A percentile compares a stretch with the other conserved stretches of the same genome.
Evolutionary conservation across 345 rosid species (phyloP).

Genomic region (Salix koriyanagi): DNA sequence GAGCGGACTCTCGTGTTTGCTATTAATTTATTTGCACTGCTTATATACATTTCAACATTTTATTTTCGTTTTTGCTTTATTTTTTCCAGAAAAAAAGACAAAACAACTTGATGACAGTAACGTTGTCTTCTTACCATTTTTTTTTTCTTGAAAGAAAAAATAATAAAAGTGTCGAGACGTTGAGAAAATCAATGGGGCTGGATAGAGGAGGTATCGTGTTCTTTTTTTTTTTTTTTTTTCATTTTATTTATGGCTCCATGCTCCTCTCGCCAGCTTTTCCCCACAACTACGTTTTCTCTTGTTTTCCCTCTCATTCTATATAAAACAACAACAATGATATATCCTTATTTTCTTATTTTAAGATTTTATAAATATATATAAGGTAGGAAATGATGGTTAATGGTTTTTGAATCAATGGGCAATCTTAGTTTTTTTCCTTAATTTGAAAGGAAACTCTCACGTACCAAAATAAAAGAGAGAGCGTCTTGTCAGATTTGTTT

Average conservation of each 20-base stretch:
- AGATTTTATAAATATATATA: neutral
- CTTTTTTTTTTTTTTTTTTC: neutral
- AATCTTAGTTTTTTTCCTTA: neutral
- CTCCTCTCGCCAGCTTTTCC: slow-evolving; percentile 16
- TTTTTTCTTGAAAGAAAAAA: neutral
- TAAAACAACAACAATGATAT: neutral
- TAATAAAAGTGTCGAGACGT: neutral
- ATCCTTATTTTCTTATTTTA: neutral
- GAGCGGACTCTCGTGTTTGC: slow-evolving; percentile 12
- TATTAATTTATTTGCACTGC: slow-evolving; percentile 3
- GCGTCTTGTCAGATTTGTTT: neutral
- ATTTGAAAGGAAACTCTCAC: neutral
- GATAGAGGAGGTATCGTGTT: neutral
- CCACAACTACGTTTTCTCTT: neutral
- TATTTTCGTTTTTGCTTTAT: neutral
- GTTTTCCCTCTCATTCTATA: neutral
- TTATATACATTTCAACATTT: neutral
- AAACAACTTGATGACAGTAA: neutral
- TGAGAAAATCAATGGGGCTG: neutral
- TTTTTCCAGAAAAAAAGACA: neutral
- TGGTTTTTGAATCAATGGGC: neutral
- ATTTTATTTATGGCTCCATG: slow-evolving; percentile 19
- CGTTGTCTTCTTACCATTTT: neutral
- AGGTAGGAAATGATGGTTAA: too few relatives aligned
- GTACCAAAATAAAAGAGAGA: neutral